Evolutionary conservation across 1,284 basidiomycete species (phyloP).

Genomic region (Ceratobasidium theobromae): DNA sequence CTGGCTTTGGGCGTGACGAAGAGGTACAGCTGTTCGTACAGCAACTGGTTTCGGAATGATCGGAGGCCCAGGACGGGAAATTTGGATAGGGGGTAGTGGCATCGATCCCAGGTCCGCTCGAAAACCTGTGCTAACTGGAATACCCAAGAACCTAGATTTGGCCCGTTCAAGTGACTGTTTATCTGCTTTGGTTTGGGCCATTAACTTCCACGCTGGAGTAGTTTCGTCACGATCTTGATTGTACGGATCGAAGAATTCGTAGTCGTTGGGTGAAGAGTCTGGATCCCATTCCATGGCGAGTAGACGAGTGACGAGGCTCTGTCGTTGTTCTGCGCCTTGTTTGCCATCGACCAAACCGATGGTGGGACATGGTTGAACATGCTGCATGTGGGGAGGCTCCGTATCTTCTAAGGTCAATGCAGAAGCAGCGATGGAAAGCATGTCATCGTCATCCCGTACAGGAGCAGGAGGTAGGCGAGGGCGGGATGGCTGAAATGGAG

Average conservation of each 20-base stretch:
- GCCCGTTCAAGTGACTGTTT: neutral
- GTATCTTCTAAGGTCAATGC: slow-evolving; percentile 54
- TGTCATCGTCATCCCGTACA: slow-evolving; percentile 50
- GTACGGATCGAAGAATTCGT: slow-evolving; percentile 59
- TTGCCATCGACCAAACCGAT: slow-evolving; percentile 33
- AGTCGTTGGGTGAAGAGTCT: slow-evolving; percentile 54
- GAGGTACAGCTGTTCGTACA: neutral
- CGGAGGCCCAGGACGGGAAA: neutral
- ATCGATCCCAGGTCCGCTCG: neutral
- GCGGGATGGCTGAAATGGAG: slow-evolving; percentile 44
- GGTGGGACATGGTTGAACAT: slow-evolving; percentile 60
- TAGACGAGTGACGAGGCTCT: slow-evolving; percentile 54
- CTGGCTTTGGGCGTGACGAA: neutral
- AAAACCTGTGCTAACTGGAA: neutral
- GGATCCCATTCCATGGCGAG: slow-evolving; percentile 67
- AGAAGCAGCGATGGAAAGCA: slow-evolving; percentile 47
- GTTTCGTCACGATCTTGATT: slow-evolving; percentile 4
- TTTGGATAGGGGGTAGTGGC: slow-evolving; percentile 2
- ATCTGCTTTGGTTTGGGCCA: slow-evolving; percentile 19
- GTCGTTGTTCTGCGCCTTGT: slow-evolving; percentile 29
- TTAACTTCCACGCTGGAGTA: slow-evolving; percentile 23
- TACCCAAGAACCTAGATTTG: neutral
- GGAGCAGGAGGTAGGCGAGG: slow-evolving; percentile 34
- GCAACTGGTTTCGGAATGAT: neutral
- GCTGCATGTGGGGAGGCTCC: slow-evolving; percentile 56